Conservation (phyloP, 2,329 filamentous ascomycete species). For the Pseudocercospora pini-densiflorae region DNA sequence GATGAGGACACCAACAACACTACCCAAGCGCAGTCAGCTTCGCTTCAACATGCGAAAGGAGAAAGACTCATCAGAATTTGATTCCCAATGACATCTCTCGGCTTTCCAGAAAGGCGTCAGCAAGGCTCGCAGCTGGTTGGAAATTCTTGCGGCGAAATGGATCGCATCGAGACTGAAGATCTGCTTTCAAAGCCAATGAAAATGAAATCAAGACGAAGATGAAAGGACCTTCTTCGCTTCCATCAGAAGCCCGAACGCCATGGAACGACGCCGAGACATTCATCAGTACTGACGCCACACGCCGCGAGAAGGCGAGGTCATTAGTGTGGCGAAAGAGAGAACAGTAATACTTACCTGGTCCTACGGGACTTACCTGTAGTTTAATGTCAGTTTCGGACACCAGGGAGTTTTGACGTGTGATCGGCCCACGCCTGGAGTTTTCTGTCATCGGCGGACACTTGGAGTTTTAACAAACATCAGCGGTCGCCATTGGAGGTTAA, state of each 20-base stretch:
- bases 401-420: neutral
- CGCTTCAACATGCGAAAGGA: neutral
- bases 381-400: neutral
- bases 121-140: neutral
- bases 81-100: neutral
- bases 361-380: neutral
- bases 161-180: neutral
- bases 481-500: neutral
- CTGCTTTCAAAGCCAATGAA: conserved; percentile 12
- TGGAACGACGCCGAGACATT: neutral
- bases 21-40: neutral
- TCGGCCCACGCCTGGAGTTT: neutral
- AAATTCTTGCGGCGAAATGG: neutral
- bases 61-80: neutral
- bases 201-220: conserved; percentile 34
- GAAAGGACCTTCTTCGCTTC: neutral
- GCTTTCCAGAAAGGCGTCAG: neutral
- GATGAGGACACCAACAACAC: neutral
- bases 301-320: conserved; percentile 1
- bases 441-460: neutral
- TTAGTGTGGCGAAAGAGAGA: neutral
- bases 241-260: conserved; percentile 1
- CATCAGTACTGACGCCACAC: conserved; percentile 4
- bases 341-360: neutral
- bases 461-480: neutral